Conservation (phyloP, 106 monocot species). For the Phalaenopsis aphrodite region DNA sequence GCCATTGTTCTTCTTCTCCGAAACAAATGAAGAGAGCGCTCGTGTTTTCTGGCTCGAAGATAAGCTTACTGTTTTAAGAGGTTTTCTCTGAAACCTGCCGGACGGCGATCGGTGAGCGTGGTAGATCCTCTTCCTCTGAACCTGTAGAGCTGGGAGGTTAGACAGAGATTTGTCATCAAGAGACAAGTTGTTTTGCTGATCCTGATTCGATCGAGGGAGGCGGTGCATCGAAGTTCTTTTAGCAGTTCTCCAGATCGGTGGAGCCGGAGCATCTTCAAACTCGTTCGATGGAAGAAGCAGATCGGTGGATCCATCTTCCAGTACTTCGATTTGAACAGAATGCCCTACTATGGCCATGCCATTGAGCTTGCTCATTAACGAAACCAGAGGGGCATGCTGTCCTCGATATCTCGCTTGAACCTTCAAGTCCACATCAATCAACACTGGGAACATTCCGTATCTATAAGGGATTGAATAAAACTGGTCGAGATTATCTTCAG, state of each 20-base stretch:
- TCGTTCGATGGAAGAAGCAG: slow-evolving; percentile 13
- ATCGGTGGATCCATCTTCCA: slow-evolving; percentile 54
- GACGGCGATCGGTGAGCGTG: not conserved
- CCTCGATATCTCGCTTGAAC: slow-evolving; percentile 71
- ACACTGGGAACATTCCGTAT: slow-evolving; percentile 7
- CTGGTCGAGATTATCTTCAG: slow-evolving; percentile 7
- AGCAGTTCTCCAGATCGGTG: slow-evolving; percentile 61
- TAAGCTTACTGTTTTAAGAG: slow-evolving; percentile 23
- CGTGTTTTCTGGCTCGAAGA: slow-evolving; percentile 52
- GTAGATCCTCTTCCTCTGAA: slow-evolving; percentile 11
- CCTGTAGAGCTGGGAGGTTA: not conserved
- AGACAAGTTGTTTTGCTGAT: not conserved
- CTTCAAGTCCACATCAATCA: slow-evolving; percentile 45
- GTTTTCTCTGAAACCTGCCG: slow-evolving; percentile 36
- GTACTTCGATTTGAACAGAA: slow-evolving; percentile 58
- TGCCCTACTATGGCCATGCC: slow-evolving; percentile 90
- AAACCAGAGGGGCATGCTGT: slow-evolving; percentile 79
- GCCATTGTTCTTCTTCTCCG: slow-evolving; percentile 12
- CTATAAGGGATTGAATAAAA: slow-evolving; percentile 8
- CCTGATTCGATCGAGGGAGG: slow-evolving; percentile 44
- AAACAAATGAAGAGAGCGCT: slow-evolving; percentile 47
- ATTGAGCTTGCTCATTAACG: slow-evolving; percentile 79
- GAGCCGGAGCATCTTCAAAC: slow-evolving; percentile 20
- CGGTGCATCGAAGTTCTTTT: slow-evolving; percentile 69
- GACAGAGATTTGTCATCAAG: not conserved